phyloP scores from a whole-genome alignment of 306 rosid species.

The Crataegus laevigata region DNA sequence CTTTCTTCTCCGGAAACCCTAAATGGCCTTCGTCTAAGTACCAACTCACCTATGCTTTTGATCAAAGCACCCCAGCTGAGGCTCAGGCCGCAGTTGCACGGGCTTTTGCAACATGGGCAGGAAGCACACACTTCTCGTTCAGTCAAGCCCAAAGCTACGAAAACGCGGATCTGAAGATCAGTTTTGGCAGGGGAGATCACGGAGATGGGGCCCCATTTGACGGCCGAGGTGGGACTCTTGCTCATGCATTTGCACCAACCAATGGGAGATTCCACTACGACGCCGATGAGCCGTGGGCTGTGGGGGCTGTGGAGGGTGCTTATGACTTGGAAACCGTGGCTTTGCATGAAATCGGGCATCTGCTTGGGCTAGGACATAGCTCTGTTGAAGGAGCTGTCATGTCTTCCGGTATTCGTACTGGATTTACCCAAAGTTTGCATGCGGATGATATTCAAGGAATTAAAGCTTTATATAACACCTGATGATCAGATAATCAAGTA shows the following conservation, averaged over 20 bases:
- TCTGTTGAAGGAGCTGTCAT: slow-evolving; percentile 16
- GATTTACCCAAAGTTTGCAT: slow-evolving; percentile 13
- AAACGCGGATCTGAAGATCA: slow-evolving; percentile 3
- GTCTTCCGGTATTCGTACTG: neutral
- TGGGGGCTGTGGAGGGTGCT: neutral
- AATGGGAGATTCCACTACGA: slow-evolving; percentile 29
- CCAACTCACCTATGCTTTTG: slow-evolving; percentile 11
- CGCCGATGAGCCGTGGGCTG: slow-evolving; percentile 16
- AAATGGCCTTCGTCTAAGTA: slow-evolving; percentile 23
- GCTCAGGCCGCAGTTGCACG: neutral
- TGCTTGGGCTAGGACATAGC: slow-evolving; percentile 31
- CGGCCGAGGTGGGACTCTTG: slow-evolving; percentile 9
- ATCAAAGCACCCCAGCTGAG: neutral
- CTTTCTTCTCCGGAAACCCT: neutral
- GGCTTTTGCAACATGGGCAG: slow-evolving; percentile 25
- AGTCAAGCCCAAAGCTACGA: neutral
- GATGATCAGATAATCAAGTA: neutral
- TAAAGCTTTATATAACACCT: slow-evolving; percentile 9
- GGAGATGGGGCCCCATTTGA: slow-evolving; percentile 21
- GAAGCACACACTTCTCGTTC: slow-evolving; percentile 10
- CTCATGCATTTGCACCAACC: slow-evolving; percentile 18
- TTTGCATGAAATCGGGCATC: slow-evolving; percentile 35
- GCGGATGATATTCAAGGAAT: slow-evolving; percentile 31
- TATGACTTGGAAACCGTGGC: slow-evolving; percentile 22
- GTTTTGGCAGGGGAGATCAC: slow-evolving; percentile 13